phyloP scores from a whole-genome alignment of 306 rosid genomes.

The Vigna reflexopilosa region DNA sequence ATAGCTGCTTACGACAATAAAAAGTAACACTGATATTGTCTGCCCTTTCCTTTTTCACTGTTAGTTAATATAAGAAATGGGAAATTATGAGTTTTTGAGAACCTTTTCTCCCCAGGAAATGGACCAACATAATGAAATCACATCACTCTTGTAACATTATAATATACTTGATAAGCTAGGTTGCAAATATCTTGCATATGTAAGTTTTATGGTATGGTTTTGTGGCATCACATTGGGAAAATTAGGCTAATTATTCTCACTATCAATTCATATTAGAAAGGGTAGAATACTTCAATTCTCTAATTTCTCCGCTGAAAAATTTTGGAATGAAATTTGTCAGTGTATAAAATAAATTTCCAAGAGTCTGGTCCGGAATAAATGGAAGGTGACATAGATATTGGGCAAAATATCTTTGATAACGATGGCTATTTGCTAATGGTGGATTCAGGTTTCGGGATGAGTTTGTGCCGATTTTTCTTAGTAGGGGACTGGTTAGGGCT shows the following conservation, averaged over 20 bases:
- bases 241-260: slow-evolving; percentile 3
- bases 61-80: background rate
- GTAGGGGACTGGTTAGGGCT: too few relatives aligned
- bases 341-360: too few relatives aligned
- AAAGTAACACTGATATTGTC: slow-evolving; percentile 44
- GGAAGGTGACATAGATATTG: too few relatives aligned
- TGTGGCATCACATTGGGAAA: slow-evolving; percentile 13
- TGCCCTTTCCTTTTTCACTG: background rate
- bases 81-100: slow-evolving; percentile 7
- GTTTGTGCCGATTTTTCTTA: too few relatives aligned
- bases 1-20: slow-evolving; percentile 87
- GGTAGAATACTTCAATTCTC: background rate
- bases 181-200: background rate
- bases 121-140: slow-evolving; percentile 15
- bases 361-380: too few relatives aligned
- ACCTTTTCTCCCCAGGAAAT: background rate
- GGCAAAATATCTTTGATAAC: too few relatives aligned
- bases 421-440: background rate
- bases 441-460: background rate
- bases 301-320: background rate
- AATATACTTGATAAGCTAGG: slow-evolving; percentile 1
- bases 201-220: slow-evolving; percentile 11
- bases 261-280: background rate
- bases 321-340: too few relatives aligned
- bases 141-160: slow-evolving; percentile 1